Evolutionary conservation across 2,329 filamentous ascomycete species (phyloP).

Genomic region (Lecanicillium sp.): DNA sequence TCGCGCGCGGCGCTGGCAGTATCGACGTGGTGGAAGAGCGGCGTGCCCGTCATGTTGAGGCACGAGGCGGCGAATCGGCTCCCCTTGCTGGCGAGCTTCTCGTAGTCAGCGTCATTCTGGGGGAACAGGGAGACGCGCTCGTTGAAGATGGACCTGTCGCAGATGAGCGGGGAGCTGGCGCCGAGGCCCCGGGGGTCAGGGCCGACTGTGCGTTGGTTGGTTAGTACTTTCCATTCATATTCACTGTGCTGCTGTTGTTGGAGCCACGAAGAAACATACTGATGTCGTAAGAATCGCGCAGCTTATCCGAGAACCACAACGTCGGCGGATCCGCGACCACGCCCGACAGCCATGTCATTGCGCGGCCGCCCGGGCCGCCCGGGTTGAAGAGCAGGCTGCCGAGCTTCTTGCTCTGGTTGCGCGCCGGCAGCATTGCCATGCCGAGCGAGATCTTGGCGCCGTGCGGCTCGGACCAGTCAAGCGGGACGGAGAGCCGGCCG

Average conservation of each 20-base stretch:
- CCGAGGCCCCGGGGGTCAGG: constrained; percentile 39
- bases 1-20: constrained; percentile 21
- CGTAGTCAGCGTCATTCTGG: constrained; percentile 7
- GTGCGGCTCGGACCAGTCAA: background rate
- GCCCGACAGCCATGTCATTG: background rate
- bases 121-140: constrained; percentile 13
- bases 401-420: background rate
- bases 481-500: background rate
- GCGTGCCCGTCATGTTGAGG: constrained; percentile 17
- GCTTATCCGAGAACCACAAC: constrained; percentile 15
- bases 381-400: constrained; percentile 19
- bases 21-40: constrained; percentile 21
- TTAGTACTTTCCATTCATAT: too few species aligned
- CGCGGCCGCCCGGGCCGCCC: constrained; percentile 19
- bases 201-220: too few species aligned
- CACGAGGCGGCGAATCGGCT: constrained; percentile 19
- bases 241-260: too few species aligned
- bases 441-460: background rate
- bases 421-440: background rate
- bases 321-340: constrained; percentile 5
- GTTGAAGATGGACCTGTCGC: constrained; percentile 27
- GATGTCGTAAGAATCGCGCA: constrained; percentile 30
- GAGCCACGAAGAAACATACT: constrained; percentile 11
- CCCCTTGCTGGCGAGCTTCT: constrained; percentile 16
- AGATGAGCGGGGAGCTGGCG: constrained; percentile 33